phyloP scores from a whole-genome alignment of 257 asterid species.

The Scutellaria minor region DNA sequence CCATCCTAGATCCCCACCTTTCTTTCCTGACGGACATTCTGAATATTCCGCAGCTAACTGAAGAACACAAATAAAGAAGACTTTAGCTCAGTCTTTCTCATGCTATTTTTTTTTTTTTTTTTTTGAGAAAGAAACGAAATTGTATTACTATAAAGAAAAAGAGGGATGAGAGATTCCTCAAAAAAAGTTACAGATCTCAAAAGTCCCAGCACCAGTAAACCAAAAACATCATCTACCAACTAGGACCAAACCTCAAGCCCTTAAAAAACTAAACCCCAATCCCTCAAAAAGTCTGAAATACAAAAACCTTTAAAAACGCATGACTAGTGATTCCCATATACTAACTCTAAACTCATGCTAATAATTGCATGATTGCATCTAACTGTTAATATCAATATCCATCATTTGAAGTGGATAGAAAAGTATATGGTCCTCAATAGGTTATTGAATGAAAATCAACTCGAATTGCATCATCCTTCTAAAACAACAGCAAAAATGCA shows the following conservation, averaged over 20 bases:
- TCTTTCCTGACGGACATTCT: conserved; percentile 98
- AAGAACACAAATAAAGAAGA: conserved; percentile 18
- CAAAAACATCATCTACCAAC: too few relatives aligned
- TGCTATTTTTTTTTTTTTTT: neutral
- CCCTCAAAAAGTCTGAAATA: too few relatives aligned
- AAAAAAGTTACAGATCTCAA: too few relatives aligned
- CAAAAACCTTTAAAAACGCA: too few relatives aligned
- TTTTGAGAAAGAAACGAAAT: too few relatives aligned
- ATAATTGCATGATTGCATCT: neutral
- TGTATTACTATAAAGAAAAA: too few relatives aligned
- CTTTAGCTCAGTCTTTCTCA: neutral
- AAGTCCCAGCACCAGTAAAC: too few relatives aligned
- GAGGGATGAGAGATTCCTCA: too few relatives aligned
- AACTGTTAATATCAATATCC: neutral
- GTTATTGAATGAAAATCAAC: conserved; percentile 12
- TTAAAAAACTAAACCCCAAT: too few relatives aligned
- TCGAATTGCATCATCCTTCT: neutral
- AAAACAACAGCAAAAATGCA: neutral
- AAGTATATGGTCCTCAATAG: neutral
- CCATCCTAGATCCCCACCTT: conserved; percentile 99
- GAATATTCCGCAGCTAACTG: conserved; percentile 94
- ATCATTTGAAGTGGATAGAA: neutral
- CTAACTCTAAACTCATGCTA: too few relatives aligned
- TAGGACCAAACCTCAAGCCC: too few relatives aligned
- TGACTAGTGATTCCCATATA: too few relatives aligned